Base-by-base conservation (phyloP, 2,329 filamentous ascomycete species). In the Eutypa lata region DNA sequence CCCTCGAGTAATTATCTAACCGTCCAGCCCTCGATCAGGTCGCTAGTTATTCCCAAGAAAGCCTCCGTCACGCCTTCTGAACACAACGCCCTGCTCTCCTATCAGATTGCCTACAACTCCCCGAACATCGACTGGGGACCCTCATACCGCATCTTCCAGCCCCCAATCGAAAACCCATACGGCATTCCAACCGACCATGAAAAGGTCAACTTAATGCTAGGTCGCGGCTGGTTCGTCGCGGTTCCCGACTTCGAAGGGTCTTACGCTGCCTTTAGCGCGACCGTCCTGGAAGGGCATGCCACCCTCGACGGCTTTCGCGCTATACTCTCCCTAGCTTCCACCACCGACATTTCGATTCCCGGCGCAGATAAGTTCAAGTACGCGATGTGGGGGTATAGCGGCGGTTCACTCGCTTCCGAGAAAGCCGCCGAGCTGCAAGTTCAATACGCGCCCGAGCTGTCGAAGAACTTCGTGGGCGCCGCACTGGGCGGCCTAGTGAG, bases 321-420 rank as follows among this genome's bases (percentile, higher is more conserved):
- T 4, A 68, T 72, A 1, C 56, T 75, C 13, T 54, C 61, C 18
- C 3, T 5, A 16, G 28, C 16, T 2, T 18, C 13, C 2, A n/a
- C n/a, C n/a, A n/a, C n/a, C n/a, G n/a, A n/a, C n/a, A n/a, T n/a
- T n/a, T 3, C 13, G 4, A 7, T 52, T 10, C 18, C 18, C 3
- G 19, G n/a, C 19, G 13, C 16, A 13, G 14, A 18, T 3, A 14
- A 28, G 16, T 16, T 73, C 0, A 65, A 57, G 3, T 63, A 74
- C 42, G 71, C 73, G 2, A 64, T 82, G 51, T 83, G 78, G 78
- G 79, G 79, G 5, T 81, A 80, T 61, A 79, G 75, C 5, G 78
- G 79, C 6, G 79, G 78, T n/a, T 71, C 72, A 13, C 56, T 81
- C 37, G 76, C 77, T 2, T 73, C 66, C n/a, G 76, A 74, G 48